These are phyloP conservation scores for Irineochytrium annulatum DNA, from an alignment of 192 early-diverging fungal species.

Conservation along the genomic window DNA sequence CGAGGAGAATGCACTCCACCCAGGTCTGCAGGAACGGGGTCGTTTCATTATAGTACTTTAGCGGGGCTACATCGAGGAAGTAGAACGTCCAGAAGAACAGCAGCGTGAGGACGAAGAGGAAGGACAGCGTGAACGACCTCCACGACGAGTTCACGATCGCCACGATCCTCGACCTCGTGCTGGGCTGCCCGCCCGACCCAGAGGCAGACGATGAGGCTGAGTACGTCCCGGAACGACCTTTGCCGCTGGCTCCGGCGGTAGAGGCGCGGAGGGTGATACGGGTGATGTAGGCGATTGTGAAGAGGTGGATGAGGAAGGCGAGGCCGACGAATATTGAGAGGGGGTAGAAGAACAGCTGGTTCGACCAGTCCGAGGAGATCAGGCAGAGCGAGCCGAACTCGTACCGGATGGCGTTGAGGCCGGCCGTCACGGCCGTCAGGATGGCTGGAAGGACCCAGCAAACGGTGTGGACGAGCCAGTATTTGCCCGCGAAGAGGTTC, in stretches of 20 bases:
- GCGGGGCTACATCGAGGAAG: background rate
- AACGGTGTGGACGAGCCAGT: background rate
- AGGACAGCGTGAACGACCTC: background rate
- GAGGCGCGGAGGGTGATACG: background rate
- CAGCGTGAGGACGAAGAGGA: background rate
- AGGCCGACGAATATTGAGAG: background rate
- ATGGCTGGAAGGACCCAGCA: background rate
- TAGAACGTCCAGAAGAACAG: background rate
- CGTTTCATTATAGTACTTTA: too few species aligned
- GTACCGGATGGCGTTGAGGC: background rate
- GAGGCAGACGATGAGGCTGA: too few species aligned
- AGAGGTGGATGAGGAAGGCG: background rate
- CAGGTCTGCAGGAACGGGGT: too few species aligned
- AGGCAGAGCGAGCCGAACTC: conserved; percentile 1
- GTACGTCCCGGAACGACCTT: too few species aligned
- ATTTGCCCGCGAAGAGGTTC: background rate
- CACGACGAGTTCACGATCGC: background rate
- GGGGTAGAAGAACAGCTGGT: background rate
- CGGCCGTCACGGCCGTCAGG: background rate
- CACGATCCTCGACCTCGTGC: background rate
- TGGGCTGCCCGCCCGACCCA: too few species aligned
- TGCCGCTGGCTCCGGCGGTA: background rate
- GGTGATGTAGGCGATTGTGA: background rate
- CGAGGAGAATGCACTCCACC: too few species aligned
- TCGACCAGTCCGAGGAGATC: background rate